These are phyloP conservation scores for Omphalotus guepiniiformis DNA, from an alignment of 768 basidiomycete species.

Conservation along the genomic window DNA sequence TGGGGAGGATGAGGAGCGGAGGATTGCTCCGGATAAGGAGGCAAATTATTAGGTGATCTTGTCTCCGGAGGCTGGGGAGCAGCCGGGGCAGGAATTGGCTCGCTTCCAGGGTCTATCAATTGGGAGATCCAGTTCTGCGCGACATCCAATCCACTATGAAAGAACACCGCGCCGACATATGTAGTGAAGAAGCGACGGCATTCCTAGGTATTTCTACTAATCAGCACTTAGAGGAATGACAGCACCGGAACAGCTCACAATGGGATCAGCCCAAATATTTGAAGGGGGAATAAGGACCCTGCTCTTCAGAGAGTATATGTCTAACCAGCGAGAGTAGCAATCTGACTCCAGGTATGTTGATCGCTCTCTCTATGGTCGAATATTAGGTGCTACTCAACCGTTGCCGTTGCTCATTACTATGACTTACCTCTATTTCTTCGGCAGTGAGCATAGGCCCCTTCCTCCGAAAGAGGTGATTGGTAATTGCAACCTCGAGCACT, in stretches of 20 bases:
- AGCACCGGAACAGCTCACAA: too few relatives aligned
- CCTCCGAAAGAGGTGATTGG: conserved; percentile 43
- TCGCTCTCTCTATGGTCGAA: too few relatives aligned
- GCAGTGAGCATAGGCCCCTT: conserved; percentile 39
- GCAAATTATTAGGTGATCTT: neutral
- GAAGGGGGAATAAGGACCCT: too few relatives aligned
- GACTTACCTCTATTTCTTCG: conserved; percentile 40
- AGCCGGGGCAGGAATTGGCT: conserved; percentile 18
- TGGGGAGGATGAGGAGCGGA: conserved; percentile 19
- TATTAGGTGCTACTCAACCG: too few relatives aligned
- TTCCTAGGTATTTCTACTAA: too few relatives aligned
- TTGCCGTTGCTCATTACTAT: too few relatives aligned
- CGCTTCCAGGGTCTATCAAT: conserved; percentile 29
- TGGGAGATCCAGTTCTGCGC: conserved; percentile 37
- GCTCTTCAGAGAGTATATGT: too few relatives aligned
- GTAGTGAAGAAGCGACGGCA: conserved; percentile 42
- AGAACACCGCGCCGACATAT: conserved; percentile 44
- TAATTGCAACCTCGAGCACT: conserved; percentile 49
- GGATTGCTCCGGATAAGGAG: conserved; percentile 1
- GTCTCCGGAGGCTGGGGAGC: neutral
- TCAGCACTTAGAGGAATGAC: too few relatives aligned
- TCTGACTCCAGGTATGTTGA: too few relatives aligned
- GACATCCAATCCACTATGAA: conserved; percentile 30
- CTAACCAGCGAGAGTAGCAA: too few relatives aligned
- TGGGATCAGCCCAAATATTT: too few relatives aligned